phyloP scores from a whole-genome alignment of 805 yeast species.

The Monosporozyma servazzii region DNA sequence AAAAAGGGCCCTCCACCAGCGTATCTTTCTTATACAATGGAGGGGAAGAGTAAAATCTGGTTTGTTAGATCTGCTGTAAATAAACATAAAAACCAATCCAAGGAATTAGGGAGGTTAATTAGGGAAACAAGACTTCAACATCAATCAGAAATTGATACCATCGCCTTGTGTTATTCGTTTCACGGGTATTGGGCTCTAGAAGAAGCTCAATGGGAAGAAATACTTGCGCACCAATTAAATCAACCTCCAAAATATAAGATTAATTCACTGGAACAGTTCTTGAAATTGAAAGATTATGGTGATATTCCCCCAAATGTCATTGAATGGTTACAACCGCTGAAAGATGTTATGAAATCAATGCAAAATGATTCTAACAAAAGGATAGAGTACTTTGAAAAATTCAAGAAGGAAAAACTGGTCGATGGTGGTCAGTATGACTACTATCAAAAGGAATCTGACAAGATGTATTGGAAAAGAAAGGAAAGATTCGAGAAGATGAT shows the following conservation, averaged over 20 bases:
- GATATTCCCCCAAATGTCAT: background rate
- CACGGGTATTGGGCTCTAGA: conserved; percentile 18
- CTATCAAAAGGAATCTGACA: conserved; percentile 14
- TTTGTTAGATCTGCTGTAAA: conserved; percentile 26
- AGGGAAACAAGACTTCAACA: conserved; percentile 14
- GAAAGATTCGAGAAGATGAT: conserved; percentile 10
- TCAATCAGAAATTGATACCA: conserved; percentile 16
- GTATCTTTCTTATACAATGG: conserved; percentile 15
- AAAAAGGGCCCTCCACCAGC: conserved; percentile 22
- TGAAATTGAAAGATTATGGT: background rate
- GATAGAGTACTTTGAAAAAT: conserved; percentile 10
- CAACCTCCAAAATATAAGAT: background rate
- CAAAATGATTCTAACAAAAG: conserved; percentile 6
- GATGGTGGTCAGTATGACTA: conserved; percentile 11
- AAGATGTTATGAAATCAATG: conserved; percentile 9
- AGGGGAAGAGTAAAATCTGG: conserved; percentile 23
- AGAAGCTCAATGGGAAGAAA: conserved; percentile 28
- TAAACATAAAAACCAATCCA: conserved; percentile 22
- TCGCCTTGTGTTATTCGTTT: conserved; percentile 9
- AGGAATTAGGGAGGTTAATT: conserved; percentile 14
- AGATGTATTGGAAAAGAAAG: conserved; percentile 20
- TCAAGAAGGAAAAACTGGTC: conserved; percentile 13
- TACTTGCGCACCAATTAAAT: background rate
- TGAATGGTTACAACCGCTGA: conserved; percentile 25
- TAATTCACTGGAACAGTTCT: background rate